These are phyloP conservation scores for Thelonectria blattea DNA, from an alignment of 2,329 filamentous ascomycete genomes.

Conservation along the genomic window DNA sequence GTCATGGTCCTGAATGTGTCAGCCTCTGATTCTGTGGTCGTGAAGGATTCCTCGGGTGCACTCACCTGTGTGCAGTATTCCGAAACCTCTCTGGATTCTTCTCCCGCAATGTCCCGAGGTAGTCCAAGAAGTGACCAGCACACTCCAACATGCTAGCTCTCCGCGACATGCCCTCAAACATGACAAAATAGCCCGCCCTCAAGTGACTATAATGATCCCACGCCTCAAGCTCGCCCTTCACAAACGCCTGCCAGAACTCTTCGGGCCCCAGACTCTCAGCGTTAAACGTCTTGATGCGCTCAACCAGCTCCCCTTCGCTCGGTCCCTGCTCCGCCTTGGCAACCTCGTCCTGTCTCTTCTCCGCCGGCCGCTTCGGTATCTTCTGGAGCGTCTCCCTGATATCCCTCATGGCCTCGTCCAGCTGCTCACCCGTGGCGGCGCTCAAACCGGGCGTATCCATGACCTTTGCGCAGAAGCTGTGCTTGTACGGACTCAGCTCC, in stretches of 20 bases:
- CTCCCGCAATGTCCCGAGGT: conserved; percentile 35
- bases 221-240: conserved; percentile 33
- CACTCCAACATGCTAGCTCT: conserved; percentile 36
- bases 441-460: conserved; percentile 36
- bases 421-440: conserved; percentile 22
- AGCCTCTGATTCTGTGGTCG: neutral
- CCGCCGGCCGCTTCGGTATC: neutral
- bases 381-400: conserved; percentile 25
- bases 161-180: conserved; percentile 37
- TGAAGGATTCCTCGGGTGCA: neutral
- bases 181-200: conserved; percentile 41
- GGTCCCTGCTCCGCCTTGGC: conserved; percentile 20
- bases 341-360: conserved; percentile 11
- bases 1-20: conserved; percentile 39
- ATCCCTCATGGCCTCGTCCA: conserved; percentile 24
- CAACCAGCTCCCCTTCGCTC: conserved; percentile 23
- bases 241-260: conserved; percentile 39
- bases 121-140: conserved; percentile 39
- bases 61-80: conserved; percentile 43
- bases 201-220: conserved; percentile 46
- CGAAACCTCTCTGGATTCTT: conserved; percentile 40
- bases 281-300: conserved; percentile 17
- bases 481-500: conserved; percentile 21
- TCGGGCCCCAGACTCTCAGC: conserved; percentile 12
- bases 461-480: conserved; percentile 25